Percentiles rank a stretch among this genome's conserved stretches.
phyloP scores from a whole-genome alignment of 2,329 filamentous ascomycete genomes.

The Magnaporthales sp. region DNA sequence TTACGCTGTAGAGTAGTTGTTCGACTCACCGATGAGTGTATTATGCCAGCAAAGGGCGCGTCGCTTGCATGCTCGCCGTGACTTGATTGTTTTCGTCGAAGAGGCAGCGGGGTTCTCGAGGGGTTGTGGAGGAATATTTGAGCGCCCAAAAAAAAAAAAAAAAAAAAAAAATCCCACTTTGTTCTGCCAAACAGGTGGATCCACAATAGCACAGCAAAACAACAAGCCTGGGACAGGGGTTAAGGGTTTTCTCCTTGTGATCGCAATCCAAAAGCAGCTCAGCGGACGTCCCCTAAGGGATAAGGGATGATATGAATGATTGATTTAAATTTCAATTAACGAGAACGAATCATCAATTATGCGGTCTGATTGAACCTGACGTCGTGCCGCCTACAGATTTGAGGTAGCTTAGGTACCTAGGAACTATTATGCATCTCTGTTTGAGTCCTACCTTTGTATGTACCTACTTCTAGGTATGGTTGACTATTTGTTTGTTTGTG shows the following conservation, averaged over 20 bases:
- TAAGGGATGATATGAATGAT: background rate
- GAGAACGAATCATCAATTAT: too few species aligned
- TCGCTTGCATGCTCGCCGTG: constrained; percentile 1
- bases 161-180: constrained; percentile 1
- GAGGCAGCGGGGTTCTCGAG: background rate
- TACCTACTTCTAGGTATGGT: too few species aligned
- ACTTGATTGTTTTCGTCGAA: constrained; percentile 1
- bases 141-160: background rate
- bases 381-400: too few species aligned
- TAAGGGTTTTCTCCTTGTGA: background rate
- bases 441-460: background rate
- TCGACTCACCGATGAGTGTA: background rate
- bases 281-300: background rate
- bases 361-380: background rate
- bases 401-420: too few species aligned
- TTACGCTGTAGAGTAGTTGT: background rate
- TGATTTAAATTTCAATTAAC: too few species aligned
- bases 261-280: background rate
- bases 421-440: background rate
- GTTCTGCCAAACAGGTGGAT: background rate
- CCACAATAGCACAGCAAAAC: background rate
- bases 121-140: background rate
- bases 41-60: background rate
- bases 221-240: background rate
- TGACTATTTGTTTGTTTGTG: too few species aligned